Evolutionary conservation across 441 rosid species (phyloP).

Genomic region (Pelargonium fulgidum): DNA sequence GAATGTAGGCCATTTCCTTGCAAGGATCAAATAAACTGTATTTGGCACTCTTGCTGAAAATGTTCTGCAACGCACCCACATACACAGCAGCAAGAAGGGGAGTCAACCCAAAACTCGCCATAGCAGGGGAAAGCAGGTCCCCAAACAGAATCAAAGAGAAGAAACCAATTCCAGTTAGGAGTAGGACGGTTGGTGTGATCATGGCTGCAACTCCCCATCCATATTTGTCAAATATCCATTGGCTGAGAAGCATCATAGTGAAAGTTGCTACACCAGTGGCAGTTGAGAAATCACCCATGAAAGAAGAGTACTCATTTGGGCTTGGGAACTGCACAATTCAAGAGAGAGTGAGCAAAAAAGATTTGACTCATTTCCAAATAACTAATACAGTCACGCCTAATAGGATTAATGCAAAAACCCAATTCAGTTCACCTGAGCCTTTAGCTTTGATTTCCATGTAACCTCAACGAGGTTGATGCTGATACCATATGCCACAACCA

Average conservation of each 20-base stretch:
- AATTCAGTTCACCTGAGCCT: conserved; percentile 67
- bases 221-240: conserved; percentile 65
- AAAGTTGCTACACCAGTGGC: conserved; percentile 89
- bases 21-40: conserved; percentile 97
- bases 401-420: neutral
- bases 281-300: conserved; percentile 98
- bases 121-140: conserved; percentile 55
- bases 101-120: conserved; percentile 69
- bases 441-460: conserved; percentile 98
- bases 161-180: conserved; percentile 82
- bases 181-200: conserved; percentile 89
- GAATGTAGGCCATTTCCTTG: conserved; percentile 98
- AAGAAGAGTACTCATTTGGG: conserved; percentile 90
- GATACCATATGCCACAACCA: conserved; percentile 97
- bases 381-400: neutral
- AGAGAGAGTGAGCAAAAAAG: neutral
- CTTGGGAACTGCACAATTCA: conserved; percentile 65
- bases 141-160: conserved; percentile 78
- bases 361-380: neutral
- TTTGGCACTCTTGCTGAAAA: conserved; percentile 98
- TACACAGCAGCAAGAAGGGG: conserved; percentile 95
- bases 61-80: conserved; percentile 95
- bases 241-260: conserved; percentile 93
- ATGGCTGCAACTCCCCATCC: conserved; percentile 98
- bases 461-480: conserved; percentile 97